Conservation (phyloP, 2,329 filamentous ascomycete genomes). For the Colletotrichum musae region DNA sequence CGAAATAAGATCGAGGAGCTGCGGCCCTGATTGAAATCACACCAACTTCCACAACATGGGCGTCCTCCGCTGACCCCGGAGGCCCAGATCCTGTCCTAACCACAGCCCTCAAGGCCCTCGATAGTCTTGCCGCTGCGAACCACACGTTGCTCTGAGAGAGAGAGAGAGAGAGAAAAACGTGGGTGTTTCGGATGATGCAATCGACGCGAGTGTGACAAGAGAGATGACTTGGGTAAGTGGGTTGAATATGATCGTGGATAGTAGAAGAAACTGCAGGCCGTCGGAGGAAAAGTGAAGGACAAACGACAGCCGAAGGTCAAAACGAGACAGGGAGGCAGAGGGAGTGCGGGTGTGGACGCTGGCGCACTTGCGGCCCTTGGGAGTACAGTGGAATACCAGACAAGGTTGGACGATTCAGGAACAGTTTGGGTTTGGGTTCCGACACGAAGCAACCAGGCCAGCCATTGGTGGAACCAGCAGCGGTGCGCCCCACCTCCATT, state of each 20-base stretch:
- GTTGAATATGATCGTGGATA: neutral
- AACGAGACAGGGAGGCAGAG: slow-evolving; percentile 11
- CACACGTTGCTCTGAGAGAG: slow-evolving; percentile 16
- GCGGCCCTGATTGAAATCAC: slow-evolving; percentile 12
- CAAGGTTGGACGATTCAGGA: slow-evolving; percentile 42
- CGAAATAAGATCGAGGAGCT: slow-evolving; percentile 11
- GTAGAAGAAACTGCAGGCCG: slow-evolving; percentile 1
- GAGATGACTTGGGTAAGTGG: neutral
- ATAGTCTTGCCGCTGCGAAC: slow-evolving; percentile 15
- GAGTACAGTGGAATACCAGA: slow-evolving; percentile 32
- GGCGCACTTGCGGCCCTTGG: no score
- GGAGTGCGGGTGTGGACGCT: slow-evolving; percentile 32
- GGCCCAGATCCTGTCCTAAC: slow-evolving; percentile 32
- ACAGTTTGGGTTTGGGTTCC: slow-evolving; percentile 41
- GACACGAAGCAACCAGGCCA: slow-evolving; percentile 32
- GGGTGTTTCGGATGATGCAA: neutral
- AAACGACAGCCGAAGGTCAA: slow-evolving; percentile 11
- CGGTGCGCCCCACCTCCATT: neutral
- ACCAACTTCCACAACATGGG: slow-evolving; percentile 38
- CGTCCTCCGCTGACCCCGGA: slow-evolving; percentile 33
- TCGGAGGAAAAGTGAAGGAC: slow-evolving; percentile 13
- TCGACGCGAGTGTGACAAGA: neutral
- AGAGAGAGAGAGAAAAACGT: no score
- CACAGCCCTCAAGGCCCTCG: slow-evolving; percentile 25
- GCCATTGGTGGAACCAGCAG: slow-evolving; percentile 31